Percentiles rank a stretch among this genome's conserved stretches.
Evolutionary conservation across 257 asterid species (phyloP).

Genomic region (Vinca minor): DNA sequence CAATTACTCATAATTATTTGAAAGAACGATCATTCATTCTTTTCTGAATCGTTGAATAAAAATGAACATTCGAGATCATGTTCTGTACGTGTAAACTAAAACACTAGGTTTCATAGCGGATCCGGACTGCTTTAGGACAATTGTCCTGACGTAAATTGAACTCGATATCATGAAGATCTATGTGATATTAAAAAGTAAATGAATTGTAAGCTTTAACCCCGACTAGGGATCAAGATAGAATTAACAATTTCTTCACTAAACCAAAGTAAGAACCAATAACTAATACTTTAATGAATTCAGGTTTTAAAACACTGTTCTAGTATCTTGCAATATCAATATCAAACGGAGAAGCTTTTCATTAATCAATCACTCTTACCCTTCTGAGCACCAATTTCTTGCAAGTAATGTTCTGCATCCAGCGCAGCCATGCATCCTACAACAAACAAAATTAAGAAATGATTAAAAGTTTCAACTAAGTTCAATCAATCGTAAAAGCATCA

Average conservation of each 20-base stretch:
- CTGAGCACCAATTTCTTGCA: slow-evolving; percentile 78
- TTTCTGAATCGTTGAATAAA: too few species aligned
- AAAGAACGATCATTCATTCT: too few species aligned
- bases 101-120: too few species aligned
- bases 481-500: not conserved
- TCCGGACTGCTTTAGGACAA: too few species aligned
- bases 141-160: too few species aligned
- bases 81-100: too few species aligned
- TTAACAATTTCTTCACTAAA: not conserved
- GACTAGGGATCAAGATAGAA: not conserved
- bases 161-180: too few species aligned
- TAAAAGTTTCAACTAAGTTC: not conserved
- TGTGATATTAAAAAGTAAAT: not conserved
- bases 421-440: slow-evolving; percentile 93
- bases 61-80: too few species aligned
- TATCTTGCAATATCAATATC: slow-evolving; percentile 9
- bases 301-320: not conserved
- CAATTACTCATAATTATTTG: too few species aligned
- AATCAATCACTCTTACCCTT: slow-evolving; percentile 91
- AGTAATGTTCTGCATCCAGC: slow-evolving; percentile 90
- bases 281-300: not conserved
- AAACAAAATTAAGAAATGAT: not conserved
- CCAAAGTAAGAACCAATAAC: not conserved
- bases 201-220: not conserved
- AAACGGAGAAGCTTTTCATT: slow-evolving; percentile 24